Conservation (phyloP, 257 asterid genomes). For the Fraxinus anomala region DNA sequence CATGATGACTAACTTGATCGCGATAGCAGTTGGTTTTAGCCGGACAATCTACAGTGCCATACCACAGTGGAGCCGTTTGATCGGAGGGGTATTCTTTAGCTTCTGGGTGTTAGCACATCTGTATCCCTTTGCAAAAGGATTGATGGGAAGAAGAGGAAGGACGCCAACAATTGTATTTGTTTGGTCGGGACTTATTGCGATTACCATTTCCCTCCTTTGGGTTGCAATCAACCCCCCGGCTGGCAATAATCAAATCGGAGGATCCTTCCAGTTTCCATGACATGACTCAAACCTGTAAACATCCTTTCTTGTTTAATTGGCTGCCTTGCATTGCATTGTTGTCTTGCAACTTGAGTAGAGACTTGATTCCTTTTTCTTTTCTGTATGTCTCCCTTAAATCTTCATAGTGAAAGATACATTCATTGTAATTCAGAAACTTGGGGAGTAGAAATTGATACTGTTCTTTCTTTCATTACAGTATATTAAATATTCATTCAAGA, state of each 20-base stretch:
- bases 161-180: slow-evolving; percentile 24
- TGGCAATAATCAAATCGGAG: slow-evolving; percentile 15
- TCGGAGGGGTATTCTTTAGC: slow-evolving; percentile 26
- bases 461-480: no score
- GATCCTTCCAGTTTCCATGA: slow-evolving; percentile 27
- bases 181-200: slow-evolving; percentile 27
- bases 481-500: no score
- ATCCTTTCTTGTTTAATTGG: not conserved
- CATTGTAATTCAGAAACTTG: slow-evolving; percentile 1
- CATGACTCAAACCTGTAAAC: not conserved
- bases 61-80: slow-evolving; percentile 25
- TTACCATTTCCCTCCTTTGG: slow-evolving; percentile 23
- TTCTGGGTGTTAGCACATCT: slow-evolving; percentile 29
- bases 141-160: slow-evolving; percentile 27
- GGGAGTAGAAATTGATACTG: not conserved
- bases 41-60: slow-evolving; percentile 21
- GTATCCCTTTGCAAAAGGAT: slow-evolving; percentile 24
- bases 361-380: not conserved
- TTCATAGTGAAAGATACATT: not conserved
- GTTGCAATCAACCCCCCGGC: slow-evolving; percentile 25
- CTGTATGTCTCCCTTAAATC: not conserved
- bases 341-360: not conserved
- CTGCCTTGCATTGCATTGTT: not conserved
- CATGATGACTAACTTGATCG: slow-evolving; percentile 22
- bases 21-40: slow-evolving; percentile 25